Conservation (phyloP, 2,329 filamentous ascomycete genomes). For the Plectosphaerella plurivora region DNA sequence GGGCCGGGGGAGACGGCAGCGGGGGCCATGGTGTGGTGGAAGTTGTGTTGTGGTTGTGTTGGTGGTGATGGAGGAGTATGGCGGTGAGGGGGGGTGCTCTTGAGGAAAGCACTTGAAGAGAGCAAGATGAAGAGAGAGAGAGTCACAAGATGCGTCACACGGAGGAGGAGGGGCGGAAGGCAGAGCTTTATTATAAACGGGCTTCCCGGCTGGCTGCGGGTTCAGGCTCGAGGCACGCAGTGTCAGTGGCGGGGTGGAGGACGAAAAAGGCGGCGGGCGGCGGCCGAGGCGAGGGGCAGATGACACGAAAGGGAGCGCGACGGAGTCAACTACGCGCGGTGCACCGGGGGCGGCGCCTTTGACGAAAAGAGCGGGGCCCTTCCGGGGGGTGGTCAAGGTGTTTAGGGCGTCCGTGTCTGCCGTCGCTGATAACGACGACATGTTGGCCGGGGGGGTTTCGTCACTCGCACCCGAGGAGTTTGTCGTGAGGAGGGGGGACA, state of each 20-base stretch:
- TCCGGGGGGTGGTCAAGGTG: too few relatives aligned
- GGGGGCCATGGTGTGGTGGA: slow-evolving; percentile 18
- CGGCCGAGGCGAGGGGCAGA: not conserved
- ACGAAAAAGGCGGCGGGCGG: not conserved
- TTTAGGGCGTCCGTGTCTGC: too few relatives aligned
- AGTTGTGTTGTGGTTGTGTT: too few relatives aligned
- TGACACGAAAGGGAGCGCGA: not conserved
- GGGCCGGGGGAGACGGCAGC: slow-evolving; percentile 17
- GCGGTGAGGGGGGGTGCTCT: slow-evolving; percentile 1
- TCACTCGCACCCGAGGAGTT: not conserved
- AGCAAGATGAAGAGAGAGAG: not conserved
- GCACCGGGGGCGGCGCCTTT: not conserved
- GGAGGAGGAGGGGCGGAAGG: not conserved
- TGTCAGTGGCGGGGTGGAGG: not conserved
- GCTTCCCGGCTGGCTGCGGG: slow-evolving; percentile 2
- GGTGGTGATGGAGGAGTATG: not conserved
- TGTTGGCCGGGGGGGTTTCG: too few relatives aligned
- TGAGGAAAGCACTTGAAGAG: not conserved
- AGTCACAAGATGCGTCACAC: not conserved
- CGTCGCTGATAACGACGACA: too few relatives aligned
- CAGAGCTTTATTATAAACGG: not conserved
- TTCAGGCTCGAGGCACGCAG: not conserved
- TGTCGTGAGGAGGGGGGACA: not conserved
- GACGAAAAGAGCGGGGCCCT: not conserved
- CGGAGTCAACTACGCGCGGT: not conserved